phyloP scores from a whole-genome alignment of 148 eudicot genomes.

The Persicaria maculosa region DNA sequence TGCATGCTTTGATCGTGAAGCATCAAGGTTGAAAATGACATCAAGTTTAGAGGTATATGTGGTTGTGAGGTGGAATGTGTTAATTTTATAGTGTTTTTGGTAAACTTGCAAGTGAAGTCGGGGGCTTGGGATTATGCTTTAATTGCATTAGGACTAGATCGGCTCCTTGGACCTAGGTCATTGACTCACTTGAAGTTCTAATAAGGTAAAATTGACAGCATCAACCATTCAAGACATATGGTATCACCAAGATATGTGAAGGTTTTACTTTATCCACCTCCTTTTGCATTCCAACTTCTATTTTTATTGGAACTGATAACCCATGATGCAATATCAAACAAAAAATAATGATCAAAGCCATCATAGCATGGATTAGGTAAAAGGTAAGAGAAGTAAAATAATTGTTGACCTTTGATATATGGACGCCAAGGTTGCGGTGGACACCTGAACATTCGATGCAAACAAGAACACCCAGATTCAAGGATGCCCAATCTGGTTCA shows the following conservation, averaged over 20 bases:
- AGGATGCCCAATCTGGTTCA: slow-evolving; percentile 99
- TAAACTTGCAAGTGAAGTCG: neutral
- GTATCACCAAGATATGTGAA: no score
- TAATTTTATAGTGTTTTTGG: neutral
- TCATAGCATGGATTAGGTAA: neutral
- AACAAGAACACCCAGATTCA: slow-evolving; percentile 92
- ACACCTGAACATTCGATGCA: slow-evolving; percentile 99
- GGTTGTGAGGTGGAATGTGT: neutral
- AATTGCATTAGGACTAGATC: no score
- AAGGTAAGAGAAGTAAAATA: neutral
- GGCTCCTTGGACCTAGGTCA: no score
- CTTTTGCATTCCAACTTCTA: no score
- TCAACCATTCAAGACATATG: no score
- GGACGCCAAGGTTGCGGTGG: slow-evolving; percentile 98
- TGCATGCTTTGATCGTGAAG: neutral
- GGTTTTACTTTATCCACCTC: no score
- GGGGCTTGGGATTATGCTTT: neutral
- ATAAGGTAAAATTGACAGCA: no score
- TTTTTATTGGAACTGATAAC: no score
- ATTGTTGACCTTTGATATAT: slow-evolving; percentile 80
- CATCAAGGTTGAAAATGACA: neutral
- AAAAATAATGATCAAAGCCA: neutral
- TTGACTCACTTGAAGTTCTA: no score
- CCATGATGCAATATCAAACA: neutral
- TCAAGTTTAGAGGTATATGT: neutral